These are phyloP conservation scores for Kitagawia praeruptora DNA, from an alignment of 129 eudicot species.

Conservation along the genomic window DNA sequence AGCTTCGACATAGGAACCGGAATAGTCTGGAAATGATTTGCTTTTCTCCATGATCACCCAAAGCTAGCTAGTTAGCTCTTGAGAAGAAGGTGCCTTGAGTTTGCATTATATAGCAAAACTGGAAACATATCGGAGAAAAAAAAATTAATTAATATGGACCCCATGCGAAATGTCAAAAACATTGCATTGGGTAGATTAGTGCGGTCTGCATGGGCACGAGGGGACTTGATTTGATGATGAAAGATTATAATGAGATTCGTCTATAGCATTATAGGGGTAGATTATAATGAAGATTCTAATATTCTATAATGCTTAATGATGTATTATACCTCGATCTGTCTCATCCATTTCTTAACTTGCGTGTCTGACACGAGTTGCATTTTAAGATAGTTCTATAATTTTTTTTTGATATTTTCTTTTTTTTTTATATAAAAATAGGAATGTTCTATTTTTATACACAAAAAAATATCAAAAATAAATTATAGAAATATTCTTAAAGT, in stretches of 20 bases:
- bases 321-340: too few relatives aligned
- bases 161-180: constrained; percentile 14
- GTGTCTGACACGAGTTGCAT: too few relatives aligned
- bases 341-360: too few relatives aligned
- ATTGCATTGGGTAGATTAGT: constrained; percentile 17
- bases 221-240: constrained; percentile 38
- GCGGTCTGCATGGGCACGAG: constrained; percentile 39
- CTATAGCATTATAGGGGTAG: constrained; percentile 2
- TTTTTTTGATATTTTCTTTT: too few relatives aligned
- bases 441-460: too few relatives aligned
- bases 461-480: too few relatives aligned
- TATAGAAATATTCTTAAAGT: too few relatives aligned
- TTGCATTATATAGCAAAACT: neutral
- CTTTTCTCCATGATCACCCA: constrained; percentile 55
- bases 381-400: too few relatives aligned
- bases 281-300: neutral
- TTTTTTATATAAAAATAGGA: too few relatives aligned
- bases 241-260: constrained; percentile 9
- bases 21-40: constrained; percentile 59
- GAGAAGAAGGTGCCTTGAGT: constrained; percentile 11
- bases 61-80: constrained; percentile 1
- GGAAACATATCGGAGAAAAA: neutral
- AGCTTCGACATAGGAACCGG: constrained; percentile 54
- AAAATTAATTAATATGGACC: constrained; percentile 14
- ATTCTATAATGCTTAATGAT: neutral